Evolutionary conservation across 2,329 filamentous ascomycete genomes (phyloP), one percentile per base, ranked within the genome.

Genomic region (Phyllosticta citriasiana): DNA sequence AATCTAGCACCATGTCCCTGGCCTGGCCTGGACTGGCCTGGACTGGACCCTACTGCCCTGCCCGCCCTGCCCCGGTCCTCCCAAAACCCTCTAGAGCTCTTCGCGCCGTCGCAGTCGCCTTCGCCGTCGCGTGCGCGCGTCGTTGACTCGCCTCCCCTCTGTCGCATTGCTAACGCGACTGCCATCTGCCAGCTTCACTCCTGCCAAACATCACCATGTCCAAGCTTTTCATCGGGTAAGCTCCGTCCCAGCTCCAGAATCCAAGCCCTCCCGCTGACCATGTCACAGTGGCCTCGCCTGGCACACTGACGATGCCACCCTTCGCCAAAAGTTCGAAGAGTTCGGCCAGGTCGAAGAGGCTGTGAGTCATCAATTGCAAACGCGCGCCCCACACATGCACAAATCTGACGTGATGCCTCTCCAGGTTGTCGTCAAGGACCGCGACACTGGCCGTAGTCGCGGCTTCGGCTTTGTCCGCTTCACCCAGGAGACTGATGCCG

Each of bases 391-490:
- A 4, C 26, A 19, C 19, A 35, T 33, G 25, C 59, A 30, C 40
- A 52, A 22, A 12, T 19, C 62, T 55, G 54, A 40, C 55, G 9
- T 24, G n/a, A 33, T 14, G 58, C 59, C 50, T 5, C 54, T 47
- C 56, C 71, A 97, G 93, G 89, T 96, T 65, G 93, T 99, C 67
- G 92, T 97, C 70, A 97, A 96, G 80, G 93, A 99, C 76, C 90
- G 92, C 71, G 93, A 97, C 73, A 97, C 93, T 71, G 89, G 91
- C 70, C 91, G 93, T 75, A 97, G 92, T 82, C 90, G 94, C 75
- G 94, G 94, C 64, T 99, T 97, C 75, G 94, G 94, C 55, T 97
- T 97, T 75, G 93, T 99, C 65, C 89, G 92, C 69, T 99, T 93
- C 78, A 78, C 84, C 57, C 84, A 85, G 66, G 89, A 92, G 66